phyloP scores from a whole-genome alignment of 2,329 filamentous ascomycete species.

The Paecilomyces niveus region DNA sequence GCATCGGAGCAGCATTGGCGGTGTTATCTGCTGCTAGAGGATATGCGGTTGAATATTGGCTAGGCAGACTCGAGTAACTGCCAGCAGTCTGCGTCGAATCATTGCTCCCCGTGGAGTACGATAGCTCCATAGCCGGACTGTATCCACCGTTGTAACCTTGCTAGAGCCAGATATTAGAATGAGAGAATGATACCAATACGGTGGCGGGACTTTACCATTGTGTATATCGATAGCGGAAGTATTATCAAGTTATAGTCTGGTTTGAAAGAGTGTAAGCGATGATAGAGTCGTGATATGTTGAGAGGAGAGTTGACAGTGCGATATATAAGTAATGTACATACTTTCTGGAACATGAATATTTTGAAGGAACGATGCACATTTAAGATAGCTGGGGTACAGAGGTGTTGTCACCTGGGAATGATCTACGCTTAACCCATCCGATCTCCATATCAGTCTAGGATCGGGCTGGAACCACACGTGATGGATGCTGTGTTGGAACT shows the following conservation, averaged over 20 bases:
- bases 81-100: not conserved
- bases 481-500: not conserved
- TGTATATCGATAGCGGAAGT: not conserved
- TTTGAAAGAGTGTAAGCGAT: not conserved
- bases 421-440: not conserved
- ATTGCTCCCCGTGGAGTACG: not conserved
- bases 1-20: not conserved
- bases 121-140: not conserved
- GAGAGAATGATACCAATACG: not conserved
- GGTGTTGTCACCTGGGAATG: not conserved
- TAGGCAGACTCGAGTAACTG: not conserved
- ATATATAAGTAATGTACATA: not conserved
- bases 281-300: not conserved
- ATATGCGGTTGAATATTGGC: not conserved
- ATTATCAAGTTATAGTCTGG: not conserved
- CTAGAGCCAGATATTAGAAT: not conserved
- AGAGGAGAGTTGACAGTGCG: not conserved
- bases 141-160: not conserved
- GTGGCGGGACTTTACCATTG: not conserved
- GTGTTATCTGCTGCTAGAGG: not conserved
- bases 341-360: not conserved
- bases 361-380: not conserved
- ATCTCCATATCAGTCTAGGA: not conserved
- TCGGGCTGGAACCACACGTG: not conserved
- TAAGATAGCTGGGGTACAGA: not conserved